These are phyloP conservation scores for Chenopodium berlandieri DNA, from an alignment of 148 eudicot genomes.

Conservation along the genomic window DNA sequence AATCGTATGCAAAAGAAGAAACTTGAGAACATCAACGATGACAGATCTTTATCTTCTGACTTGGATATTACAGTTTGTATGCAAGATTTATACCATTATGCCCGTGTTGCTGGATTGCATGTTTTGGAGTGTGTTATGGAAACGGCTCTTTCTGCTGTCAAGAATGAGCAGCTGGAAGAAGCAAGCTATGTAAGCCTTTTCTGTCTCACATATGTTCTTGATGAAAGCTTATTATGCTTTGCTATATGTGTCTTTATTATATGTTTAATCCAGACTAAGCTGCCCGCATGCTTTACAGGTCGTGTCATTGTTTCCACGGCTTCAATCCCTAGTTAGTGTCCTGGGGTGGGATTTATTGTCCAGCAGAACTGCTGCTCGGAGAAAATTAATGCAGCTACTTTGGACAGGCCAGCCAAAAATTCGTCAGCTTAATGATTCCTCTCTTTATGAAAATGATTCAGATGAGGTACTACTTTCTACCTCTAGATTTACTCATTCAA, in stretches of 20 bases:
- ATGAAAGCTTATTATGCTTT: slow-evolving; percentile 13
- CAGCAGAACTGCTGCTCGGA: slow-evolving; percentile 70
- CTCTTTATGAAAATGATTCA: slow-evolving; percentile 59
- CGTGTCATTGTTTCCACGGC: slow-evolving; percentile 78
- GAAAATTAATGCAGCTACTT: slow-evolving; percentile 76
- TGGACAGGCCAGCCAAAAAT: slow-evolving; percentile 91
- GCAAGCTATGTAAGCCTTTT: slow-evolving; percentile 62
- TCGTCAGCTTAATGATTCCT: slow-evolving; percentile 65
- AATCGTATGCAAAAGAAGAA: slow-evolving; percentile 37
- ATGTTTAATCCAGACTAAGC: slow-evolving; percentile 15
- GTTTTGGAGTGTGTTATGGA: slow-evolving; percentile 76
- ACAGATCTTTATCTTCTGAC: slow-evolving; percentile 35
- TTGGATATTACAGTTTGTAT: slow-evolving; percentile 52
- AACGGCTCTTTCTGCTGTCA: slow-evolving; percentile 71
- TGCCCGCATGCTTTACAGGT: slow-evolving; percentile 47
- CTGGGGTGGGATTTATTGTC: slow-evolving; percentile 98
- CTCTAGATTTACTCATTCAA: not conserved
- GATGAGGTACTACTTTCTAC: slow-evolving; percentile 58
- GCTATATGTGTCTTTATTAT: not conserved
- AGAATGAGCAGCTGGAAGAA: slow-evolving; percentile 70
- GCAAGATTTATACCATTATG: slow-evolving; percentile 86
- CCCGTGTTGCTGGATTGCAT: slow-evolving; percentile 90
- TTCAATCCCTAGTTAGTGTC: slow-evolving; percentile 92
- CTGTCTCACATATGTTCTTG: slow-evolving; percentile 1
- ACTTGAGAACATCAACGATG: slow-evolving; percentile 33